Conservation (phyloP, 805 yeast genomes). For the Spencermartinsiella europaea region DNA sequence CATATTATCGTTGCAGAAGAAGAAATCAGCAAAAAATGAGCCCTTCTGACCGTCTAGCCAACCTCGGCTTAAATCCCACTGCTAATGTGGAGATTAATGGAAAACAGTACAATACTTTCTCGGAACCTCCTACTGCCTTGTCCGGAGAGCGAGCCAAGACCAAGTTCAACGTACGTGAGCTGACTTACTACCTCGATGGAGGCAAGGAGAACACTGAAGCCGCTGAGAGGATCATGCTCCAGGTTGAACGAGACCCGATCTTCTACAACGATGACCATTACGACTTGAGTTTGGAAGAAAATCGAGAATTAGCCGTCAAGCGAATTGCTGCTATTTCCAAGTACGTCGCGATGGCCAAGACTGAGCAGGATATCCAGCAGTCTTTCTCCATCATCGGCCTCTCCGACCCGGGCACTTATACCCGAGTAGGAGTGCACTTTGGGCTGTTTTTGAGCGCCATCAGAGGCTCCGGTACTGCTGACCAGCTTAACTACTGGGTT, state of each 20-base stretch:
- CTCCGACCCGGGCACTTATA: conserved; percentile 69
- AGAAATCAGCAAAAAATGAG: too few species aligned
- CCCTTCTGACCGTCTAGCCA: not conserved
- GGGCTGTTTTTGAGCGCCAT: conserved; percentile 80
- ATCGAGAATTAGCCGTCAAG: conserved; percentile 35
- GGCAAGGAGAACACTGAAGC: conserved; percentile 36
- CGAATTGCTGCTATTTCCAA: conserved; percentile 29
- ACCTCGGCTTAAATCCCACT: conserved; percentile 16
- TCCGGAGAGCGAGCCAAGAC: conserved; percentile 37
- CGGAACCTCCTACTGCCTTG: conserved; percentile 32
- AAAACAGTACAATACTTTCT: conserved; percentile 18
- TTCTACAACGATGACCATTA: conserved; percentile 41
- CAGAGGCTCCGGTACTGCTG: conserved; percentile 82
- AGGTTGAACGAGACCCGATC: conserved; percentile 53
- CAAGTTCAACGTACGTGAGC: conserved; percentile 33
- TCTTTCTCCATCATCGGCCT: conserved; percentile 28
- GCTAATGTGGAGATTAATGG: conserved; percentile 23
- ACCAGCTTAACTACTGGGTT: conserved; percentile 82
- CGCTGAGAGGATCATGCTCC: conserved; percentile 36
- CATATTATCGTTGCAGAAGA: too few species aligned
- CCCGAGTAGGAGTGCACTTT: conserved; percentile 82
- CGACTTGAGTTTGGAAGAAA: conserved; percentile 41
- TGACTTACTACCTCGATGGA: conserved; percentile 41
- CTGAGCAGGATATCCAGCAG: conserved; percentile 26
- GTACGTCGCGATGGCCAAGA: conserved; percentile 21